Evolutionary conservation across 139 green algal species (phyloP).

Genomic region (Chlamydomonas incerta): DNA sequence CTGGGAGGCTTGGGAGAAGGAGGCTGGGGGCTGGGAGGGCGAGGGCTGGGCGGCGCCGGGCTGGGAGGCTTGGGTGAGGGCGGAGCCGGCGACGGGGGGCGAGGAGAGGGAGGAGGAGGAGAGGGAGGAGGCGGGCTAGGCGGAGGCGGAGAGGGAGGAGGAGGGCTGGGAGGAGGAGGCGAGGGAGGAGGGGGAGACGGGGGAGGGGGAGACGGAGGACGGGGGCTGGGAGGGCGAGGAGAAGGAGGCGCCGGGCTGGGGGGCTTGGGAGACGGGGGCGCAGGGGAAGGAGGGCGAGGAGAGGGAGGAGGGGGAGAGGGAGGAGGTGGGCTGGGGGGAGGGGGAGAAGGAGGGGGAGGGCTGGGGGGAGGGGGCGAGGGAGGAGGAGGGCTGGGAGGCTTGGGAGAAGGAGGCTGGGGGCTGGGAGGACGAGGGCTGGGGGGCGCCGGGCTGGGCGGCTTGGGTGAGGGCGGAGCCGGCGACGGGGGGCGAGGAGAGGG

Average conservation of each 20-base stretch:
- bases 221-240: not conserved
- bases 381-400: not conserved
- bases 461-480: not conserved
- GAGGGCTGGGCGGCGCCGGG: too few relatives aligned
- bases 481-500: not conserved
- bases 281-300: not conserved
- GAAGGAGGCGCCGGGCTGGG: not conserved
- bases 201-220: not conserved
- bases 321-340: not conserved
- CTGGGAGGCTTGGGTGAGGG: not conserved
- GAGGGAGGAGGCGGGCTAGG: not conserved
- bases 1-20: not conserved
- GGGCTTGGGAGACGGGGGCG: not conserved
- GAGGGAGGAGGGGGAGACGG: not conserved
- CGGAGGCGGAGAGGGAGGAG: not conserved
- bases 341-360: not conserved
- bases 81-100: not conserved
- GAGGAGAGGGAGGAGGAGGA: not conserved
- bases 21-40: too few relatives aligned
- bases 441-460: constrained; percentile 1
- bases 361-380: not conserved
- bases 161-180: not conserved
- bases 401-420: not conserved
- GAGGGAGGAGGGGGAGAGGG: constrained; percentile 3
- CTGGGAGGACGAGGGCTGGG: not conserved